A percentile compares a stretch with the other conserved stretches of the same genome.
Evolutionary conservation across 140 eudicot genomes (phyloP).

Genomic region (Stevia rebaudiana): DNA sequence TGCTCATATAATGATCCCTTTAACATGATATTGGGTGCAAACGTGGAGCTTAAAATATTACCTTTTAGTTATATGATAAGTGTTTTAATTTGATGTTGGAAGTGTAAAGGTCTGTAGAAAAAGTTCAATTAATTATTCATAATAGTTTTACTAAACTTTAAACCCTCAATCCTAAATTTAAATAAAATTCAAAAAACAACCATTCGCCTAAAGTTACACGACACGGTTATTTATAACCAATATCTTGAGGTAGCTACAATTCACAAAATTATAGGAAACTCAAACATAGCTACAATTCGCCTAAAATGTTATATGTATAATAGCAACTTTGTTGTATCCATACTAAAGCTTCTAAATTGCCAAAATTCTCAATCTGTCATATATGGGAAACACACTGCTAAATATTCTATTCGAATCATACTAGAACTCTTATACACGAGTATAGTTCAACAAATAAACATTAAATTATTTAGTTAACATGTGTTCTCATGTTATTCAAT

Average conservation of each 20-base stretch:
- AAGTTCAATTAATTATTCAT: neutral
- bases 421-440: too few species aligned
- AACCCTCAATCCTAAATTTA: too few species aligned
- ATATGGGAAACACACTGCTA: neutral
- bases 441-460: too few species aligned
- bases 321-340: neutral
- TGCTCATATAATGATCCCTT: too few species aligned
- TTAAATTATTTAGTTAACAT: too few species aligned
- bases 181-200: neutral
- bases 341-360: neutral
- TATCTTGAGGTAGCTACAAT: neutral
- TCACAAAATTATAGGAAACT: constrained; percentile 1
- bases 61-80: too few species aligned
- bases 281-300: neutral
- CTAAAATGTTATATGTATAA: neutral
- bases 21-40: too few species aligned
- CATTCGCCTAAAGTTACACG: neutral
- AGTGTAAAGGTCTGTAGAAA: too few species aligned
- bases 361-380: neutral
- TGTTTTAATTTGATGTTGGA: too few species aligned
- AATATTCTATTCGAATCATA: too few species aligned
- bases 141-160: neutral
- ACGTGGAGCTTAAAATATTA: too few species aligned
- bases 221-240: neutral
- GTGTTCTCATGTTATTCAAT: too few species aligned